Evolutionary conservation across 305 asterid species (phyloP).

Genomic region (Fraxinus latifolia): DNA sequence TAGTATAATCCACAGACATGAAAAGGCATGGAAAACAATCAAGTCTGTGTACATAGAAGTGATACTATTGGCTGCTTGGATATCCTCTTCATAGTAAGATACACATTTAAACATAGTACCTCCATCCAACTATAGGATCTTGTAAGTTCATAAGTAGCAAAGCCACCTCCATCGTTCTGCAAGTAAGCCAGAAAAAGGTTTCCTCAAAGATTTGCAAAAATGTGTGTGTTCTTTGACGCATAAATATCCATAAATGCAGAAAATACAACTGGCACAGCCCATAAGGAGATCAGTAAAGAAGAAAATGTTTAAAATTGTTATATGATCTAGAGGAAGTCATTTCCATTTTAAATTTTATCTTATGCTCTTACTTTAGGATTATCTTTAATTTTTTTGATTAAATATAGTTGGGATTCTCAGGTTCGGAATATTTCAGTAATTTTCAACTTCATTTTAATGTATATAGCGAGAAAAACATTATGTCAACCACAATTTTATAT

Average conservation of each 20-base stretch:
- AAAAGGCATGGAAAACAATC: constrained; percentile 8
- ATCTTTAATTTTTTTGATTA: neutral
- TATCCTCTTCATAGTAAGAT: neutral
- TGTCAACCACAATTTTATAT: neutral
- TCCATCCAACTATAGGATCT: constrained; percentile 97
- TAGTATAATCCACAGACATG: neutral
- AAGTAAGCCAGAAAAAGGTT: constrained; percentile 31
- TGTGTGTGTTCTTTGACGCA: neutral
- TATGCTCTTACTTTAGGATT: neutral
- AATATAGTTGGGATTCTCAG: constrained; percentile 11
- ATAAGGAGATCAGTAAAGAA: constrained; percentile 1
- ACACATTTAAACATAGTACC: constrained; percentile 42
- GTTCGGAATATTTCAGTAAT: constrained; percentile 8
- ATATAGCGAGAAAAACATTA: neutral
- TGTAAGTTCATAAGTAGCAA: constrained; percentile 91
- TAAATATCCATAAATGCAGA: neutral
- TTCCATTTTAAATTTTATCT: neutral
- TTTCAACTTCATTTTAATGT: neutral
- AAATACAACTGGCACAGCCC: constrained; percentile 6
- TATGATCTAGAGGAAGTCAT: constrained; percentile 21
- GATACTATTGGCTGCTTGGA: neutral
- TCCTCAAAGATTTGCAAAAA: constrained; percentile 20
- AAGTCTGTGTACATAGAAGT: constrained; percentile 16
- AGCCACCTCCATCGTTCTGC: constrained; percentile 77
- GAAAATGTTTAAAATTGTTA: neutral